phyloP scores from a whole-genome alignment of 2,329 filamentous ascomycete species.

The Hypoxylon sp. region DNA sequence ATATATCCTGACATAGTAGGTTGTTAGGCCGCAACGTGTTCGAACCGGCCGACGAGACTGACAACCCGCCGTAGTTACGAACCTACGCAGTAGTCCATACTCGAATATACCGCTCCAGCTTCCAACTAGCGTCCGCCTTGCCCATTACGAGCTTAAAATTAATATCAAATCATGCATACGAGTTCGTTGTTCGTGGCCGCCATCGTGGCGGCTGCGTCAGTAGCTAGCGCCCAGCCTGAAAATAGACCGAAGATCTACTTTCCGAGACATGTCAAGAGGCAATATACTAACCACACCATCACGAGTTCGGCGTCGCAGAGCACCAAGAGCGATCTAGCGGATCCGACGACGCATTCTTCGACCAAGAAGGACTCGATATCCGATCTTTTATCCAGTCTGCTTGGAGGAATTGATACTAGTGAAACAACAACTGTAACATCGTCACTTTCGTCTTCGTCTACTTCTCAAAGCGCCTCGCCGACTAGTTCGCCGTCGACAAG shows the following conservation, averaged over 20 bases:
- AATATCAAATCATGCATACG: slow-evolving; percentile 49
- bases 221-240: slow-evolving; percentile 52
- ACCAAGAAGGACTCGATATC: slow-evolving; percentile 45
- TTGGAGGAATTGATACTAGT: slow-evolving; percentile 19
- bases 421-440: slow-evolving; percentile 21
- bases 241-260: slow-evolving; percentile 59
- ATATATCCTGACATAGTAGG: slow-evolving; percentile 56
- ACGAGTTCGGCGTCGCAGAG: slow-evolving; percentile 46
- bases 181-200: slow-evolving; percentile 52
- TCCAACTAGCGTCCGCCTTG: slow-evolving; percentile 30
- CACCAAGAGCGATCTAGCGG: slow-evolving; percentile 35
- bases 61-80: slow-evolving; percentile 37
- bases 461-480: slow-evolving; percentile 19
- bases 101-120: slow-evolving; percentile 21
- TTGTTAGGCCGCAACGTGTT: slow-evolving; percentile 37
- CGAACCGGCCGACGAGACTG: slow-evolving; percentile 34
- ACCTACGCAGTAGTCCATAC: slow-evolving; percentile 40
- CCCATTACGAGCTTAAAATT: slow-evolving; percentile 27
- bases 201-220: slow-evolving; percentile 54
- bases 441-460: slow-evolving; percentile 4
- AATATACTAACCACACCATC: slow-evolving; percentile 53
- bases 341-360: slow-evolving; percentile 39
- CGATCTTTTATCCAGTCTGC: slow-evolving; percentile 46
- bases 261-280: slow-evolving; percentile 58
- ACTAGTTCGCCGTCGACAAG: slow-evolving; percentile 24